Evolutionary conservation across 306 rosid genomes (phyloP).

Genomic region (Pyrus pyrifolia): DNA sequence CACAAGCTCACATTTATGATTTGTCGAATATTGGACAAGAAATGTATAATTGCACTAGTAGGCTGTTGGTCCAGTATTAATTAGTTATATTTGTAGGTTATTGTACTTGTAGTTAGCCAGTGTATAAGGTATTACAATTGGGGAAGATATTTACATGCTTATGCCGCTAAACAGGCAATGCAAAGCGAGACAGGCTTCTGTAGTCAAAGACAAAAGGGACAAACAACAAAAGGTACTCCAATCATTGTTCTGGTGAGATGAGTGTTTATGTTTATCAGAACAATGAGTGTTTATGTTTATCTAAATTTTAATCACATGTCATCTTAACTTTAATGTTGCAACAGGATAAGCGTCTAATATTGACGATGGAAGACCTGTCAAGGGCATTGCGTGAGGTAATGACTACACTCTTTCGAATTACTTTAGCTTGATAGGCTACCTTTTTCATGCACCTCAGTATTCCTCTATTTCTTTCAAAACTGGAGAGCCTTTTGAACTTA

Average conservation of each 20-base stretch:
- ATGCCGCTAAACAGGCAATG: conserved; percentile 56
- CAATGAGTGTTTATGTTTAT: background rate
- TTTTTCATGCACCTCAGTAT: background rate
- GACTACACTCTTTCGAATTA: background rate
- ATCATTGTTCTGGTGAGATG: background rate
- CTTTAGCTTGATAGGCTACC: background rate
- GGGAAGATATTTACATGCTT: conserved; percentile 16
- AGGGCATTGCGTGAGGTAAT: conserved; percentile 68
- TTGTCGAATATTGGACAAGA: background rate
- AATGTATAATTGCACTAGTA: background rate
- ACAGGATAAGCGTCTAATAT: conserved; percentile 81
- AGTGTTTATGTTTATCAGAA: background rate
- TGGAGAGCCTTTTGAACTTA: background rate
- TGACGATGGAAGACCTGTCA: conserved; percentile 81
- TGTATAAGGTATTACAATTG: background rate
- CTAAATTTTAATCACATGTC: background rate
- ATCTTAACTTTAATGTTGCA: conserved; percentile 15
- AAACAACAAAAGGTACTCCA: conserved; percentile 78
- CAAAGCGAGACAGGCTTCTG: conserved; percentile 78
- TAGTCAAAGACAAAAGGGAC: conserved; percentile 89
- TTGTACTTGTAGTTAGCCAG: background rate
- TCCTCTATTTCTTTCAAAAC: background rate
- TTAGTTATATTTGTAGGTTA: background rate
- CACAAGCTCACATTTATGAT: background rate
- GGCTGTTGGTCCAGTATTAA: background rate